Evolutionary conservation across 805 yeast genomes (phyloP).

Genomic region (Priceomyces medius): DNA sequence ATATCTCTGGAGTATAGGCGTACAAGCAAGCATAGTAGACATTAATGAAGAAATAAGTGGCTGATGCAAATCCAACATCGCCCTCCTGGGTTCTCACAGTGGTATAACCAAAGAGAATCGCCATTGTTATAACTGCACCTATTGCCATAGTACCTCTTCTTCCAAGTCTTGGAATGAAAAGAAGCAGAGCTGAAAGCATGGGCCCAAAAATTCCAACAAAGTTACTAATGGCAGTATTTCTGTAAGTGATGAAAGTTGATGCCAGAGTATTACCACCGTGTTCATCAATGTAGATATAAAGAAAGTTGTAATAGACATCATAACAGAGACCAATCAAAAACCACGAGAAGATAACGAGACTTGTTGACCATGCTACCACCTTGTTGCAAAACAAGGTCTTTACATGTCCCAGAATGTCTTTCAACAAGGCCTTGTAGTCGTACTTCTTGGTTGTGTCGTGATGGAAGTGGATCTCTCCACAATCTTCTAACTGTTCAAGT

Average conservation of each 20-base stretch:
- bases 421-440: conserved; percentile 19
- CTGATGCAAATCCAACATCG: conserved; percentile 46
- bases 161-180: conserved; percentile 37
- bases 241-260: conserved; percentile 12
- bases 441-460: conserved; percentile 16
- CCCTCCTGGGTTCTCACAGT: conserved; percentile 50
- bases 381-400: conserved; percentile 36
- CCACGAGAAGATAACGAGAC: conserved; percentile 49
- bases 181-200: conserved; percentile 25
- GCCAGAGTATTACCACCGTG: conserved; percentile 23
- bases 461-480: conserved; percentile 36
- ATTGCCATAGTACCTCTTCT: conserved; percentile 57
- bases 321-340: conserved; percentile 50
- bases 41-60: conserved; percentile 44
- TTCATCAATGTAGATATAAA: conserved; percentile 45
- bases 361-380: conserved; percentile 39
- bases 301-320: conserved; percentile 46
- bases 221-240: conserved; percentile 28
- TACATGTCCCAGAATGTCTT: conserved; percentile 13
- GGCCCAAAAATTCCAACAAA: conserved; percentile 30
- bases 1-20: conserved; percentile 40
- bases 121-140: conserved; percentile 55
- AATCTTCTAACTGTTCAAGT: conserved; percentile 41
- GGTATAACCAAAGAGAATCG: conserved; percentile 60
- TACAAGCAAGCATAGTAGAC: conserved; percentile 35